phyloP scores from a whole-genome alignment of 1,284 basidiomycete species.

The Cryptococcus sp. region DNA sequence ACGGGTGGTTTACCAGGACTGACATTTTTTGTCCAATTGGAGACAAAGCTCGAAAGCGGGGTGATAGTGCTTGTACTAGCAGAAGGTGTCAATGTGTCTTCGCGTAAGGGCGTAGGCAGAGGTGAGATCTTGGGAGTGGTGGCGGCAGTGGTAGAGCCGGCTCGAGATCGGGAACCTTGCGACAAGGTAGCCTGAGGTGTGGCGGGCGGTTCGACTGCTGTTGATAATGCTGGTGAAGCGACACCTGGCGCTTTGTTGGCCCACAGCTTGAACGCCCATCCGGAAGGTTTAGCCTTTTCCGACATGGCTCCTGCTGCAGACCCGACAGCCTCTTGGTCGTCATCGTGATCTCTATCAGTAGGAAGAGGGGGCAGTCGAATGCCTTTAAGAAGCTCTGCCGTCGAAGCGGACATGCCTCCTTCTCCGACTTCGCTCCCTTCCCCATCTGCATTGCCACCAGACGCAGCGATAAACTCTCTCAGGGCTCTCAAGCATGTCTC shows the following conservation, averaged over 20 bases:
- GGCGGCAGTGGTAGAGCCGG: conserved; percentile 4
- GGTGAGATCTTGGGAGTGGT: conserved; percentile 19
- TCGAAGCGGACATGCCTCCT: conserved; percentile 10
- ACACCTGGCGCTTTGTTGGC: conserved; percentile 11
- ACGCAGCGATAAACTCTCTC: conserved; percentile 71
- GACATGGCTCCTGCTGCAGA: conserved; percentile 1
- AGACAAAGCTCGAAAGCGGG: conserved; percentile 37
- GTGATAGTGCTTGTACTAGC: conserved; percentile 16
- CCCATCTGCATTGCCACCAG: conserved; percentile 1
- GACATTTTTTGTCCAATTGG: conserved; percentile 40
- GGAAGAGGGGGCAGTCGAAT: conserved; percentile 63
- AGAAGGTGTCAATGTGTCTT: background rate
- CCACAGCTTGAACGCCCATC: conserved; percentile 44
- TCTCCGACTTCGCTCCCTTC: conserved; percentile 3
- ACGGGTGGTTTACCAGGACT: conserved; percentile 18
- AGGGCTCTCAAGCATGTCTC: conserved; percentile 79
- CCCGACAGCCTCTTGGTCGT: conserved; percentile 4
- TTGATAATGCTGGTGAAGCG: conserved; percentile 23
- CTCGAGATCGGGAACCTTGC: conserved; percentile 16
- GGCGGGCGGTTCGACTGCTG: conserved; percentile 29
- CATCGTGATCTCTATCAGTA: conserved; percentile 59
- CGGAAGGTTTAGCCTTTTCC: conserved; percentile 17
- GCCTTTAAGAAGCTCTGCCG: conserved; percentile 31
- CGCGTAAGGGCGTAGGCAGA: conserved; percentile 20
- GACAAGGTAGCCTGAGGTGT: conserved; percentile 19